Evolutionary conservation across 495 filamentous ascomycete species (phyloP).

Genomic region (Lindgomyces ingoldianus): DNA sequence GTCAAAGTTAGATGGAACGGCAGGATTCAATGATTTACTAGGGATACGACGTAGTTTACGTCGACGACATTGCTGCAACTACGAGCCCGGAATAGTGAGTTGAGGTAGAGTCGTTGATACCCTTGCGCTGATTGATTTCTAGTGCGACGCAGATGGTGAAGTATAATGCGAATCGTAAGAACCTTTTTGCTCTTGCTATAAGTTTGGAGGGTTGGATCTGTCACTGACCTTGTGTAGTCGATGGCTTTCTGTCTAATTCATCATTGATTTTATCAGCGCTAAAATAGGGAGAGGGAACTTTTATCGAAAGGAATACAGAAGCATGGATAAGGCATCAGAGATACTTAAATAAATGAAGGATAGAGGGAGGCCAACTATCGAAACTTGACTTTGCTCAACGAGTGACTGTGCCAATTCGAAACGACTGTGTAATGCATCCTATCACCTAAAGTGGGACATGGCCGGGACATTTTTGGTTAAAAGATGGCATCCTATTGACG

Average conservation of each 20-base stretch:
- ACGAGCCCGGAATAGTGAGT: conserved; percentile 33
- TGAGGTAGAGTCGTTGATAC: neutral
- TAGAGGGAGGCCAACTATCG: too few relatives aligned
- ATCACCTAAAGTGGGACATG: too few relatives aligned
- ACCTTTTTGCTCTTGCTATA: neutral
- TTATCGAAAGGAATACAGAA: too few relatives aligned
- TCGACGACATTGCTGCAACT: conserved; percentile 37
- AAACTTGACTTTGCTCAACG: too few relatives aligned
- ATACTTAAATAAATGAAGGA: too few relatives aligned
- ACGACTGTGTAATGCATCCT: too few relatives aligned
- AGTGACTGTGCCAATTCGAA: too few relatives aligned
- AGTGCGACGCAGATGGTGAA: conserved; percentile 38
- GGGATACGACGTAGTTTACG: conserved; percentile 39
- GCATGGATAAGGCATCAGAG: too few relatives aligned
- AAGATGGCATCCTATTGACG: too few relatives aligned
- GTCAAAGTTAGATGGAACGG: neutral
- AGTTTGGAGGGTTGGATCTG: neutral
- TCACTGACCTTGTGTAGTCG: neutral
- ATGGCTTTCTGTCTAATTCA: conserved; percentile 16
- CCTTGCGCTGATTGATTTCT: neutral
- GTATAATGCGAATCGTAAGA: conserved; percentile 29
- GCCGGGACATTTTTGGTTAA: too few relatives aligned
- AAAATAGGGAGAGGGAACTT: neutral
- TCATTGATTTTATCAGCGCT: conserved; percentile 4
- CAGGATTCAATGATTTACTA: neutral